A percentile compares a stretch with the other conserved stretches of the same genome.
phyloP scores from a whole-genome alignment of 139 green algal genomes.

The Chlamydomonas sphaeroides region DNA sequence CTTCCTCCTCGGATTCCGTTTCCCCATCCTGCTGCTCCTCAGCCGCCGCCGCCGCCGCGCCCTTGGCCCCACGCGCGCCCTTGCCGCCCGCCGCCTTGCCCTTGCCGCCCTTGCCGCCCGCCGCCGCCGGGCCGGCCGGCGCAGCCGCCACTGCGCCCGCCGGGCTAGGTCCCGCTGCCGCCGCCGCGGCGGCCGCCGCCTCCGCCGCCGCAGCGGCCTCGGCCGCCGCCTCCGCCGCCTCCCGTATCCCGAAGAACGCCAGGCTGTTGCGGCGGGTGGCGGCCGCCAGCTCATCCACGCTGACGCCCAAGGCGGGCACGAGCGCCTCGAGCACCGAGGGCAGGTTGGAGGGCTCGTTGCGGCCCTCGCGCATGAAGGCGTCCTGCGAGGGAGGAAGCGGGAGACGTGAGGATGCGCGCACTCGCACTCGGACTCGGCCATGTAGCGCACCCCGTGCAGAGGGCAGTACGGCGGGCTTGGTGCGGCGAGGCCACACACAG shows the following conservation, averaged over 20 bases:
- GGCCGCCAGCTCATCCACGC: not conserved
- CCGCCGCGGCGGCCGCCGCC: not conserved
- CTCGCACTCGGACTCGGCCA: too few relatives aligned
- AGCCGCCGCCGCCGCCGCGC: not conserved
- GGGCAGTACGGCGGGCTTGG: too few relatives aligned
- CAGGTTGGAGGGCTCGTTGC: constrained; percentile 56
- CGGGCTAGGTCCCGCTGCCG: not conserved
- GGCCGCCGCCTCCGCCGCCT: constrained; percentile 28
- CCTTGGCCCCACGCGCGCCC: not conserved
- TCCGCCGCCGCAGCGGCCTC: not conserved
- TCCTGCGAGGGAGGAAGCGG: too few relatives aligned
- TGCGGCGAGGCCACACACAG: too few relatives aligned
- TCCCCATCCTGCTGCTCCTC: not conserved
- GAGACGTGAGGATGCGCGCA: too few relatives aligned
- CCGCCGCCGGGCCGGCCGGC: too few relatives aligned
- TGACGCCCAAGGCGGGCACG: not conserved
- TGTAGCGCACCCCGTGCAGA: too few relatives aligned
- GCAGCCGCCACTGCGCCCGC: not conserved
- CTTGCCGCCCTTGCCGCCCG: not conserved
- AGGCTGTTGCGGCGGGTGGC: constrained; percentile 8
- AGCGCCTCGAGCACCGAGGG: constrained; percentile 33
- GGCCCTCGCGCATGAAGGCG: constrained; percentile 43
- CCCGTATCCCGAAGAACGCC: constrained; percentile 30
- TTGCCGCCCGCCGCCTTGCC: too few relatives aligned
- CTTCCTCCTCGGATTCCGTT: not conserved